Evolutionary conservation across 2,329 filamentous ascomycete genomes (phyloP).

Genomic region (Arthrobotrys pseudoclavata): DNA sequence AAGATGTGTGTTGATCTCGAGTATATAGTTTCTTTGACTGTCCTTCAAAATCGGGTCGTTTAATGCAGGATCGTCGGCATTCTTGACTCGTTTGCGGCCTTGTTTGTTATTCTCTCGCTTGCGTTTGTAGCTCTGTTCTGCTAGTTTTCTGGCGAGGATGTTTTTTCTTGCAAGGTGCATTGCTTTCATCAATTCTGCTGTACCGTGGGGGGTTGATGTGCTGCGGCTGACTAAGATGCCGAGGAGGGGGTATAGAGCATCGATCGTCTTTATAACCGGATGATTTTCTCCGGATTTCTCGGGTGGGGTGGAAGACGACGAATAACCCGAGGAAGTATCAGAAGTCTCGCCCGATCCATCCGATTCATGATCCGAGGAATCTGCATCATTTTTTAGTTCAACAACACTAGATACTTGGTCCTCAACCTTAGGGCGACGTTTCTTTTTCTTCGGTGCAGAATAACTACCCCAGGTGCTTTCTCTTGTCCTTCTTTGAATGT

Average conservation of each 20-base stretch:
- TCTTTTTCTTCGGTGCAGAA: background rate
- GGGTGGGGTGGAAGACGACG: slow-evolving; percentile 8
- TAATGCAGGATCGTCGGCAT: background rate
- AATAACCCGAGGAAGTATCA: background rate
- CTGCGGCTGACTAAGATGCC: slow-evolving; percentile 6
- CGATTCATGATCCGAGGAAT: background rate
- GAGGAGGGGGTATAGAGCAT: slow-evolving; percentile 31
- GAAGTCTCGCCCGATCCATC: background rate
- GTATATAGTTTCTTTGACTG: background rate
- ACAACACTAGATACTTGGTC: background rate
- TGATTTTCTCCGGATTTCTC: slow-evolving; percentile 32
- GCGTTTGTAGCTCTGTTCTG: slow-evolving; percentile 7
- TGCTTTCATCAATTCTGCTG: slow-evolving; percentile 16
- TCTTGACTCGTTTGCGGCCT: background rate
- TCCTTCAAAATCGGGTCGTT: background rate
- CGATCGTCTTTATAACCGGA: slow-evolving; percentile 38
- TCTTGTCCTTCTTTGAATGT: background rate
- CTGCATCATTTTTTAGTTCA: background rate
- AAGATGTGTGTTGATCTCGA: background rate
- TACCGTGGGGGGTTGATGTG: slow-evolving; percentile 20
- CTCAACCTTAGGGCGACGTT: background rate
- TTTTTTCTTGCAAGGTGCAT: slow-evolving; percentile 23
- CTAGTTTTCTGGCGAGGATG: slow-evolving; percentile 30
- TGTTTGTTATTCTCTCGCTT: background rate
- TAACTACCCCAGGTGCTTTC: background rate